A percentile compares a stretch with the other conserved stretches of the same genome.
Conservation (phyloP, 73 alveolate genomes). For the Durusdinium trenchii region DNA sequence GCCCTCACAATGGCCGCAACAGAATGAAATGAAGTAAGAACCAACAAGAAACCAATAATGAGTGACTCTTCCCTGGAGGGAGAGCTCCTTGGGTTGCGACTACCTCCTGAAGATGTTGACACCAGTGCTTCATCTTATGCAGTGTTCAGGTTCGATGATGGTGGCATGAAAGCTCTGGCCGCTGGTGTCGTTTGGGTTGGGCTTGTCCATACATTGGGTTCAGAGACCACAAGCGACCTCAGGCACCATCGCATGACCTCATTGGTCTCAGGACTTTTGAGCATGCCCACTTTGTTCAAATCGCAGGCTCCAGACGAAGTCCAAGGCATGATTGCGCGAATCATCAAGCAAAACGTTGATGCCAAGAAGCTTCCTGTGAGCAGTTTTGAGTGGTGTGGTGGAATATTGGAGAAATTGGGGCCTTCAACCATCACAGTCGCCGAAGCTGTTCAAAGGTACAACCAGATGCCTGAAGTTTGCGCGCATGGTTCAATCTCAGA, state of each 20-base stretch:
- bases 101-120: not conserved
- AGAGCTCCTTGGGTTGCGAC: not conserved
- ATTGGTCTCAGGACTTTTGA: not conserved
- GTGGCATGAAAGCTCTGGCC: constrained; percentile 33
- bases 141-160: not conserved
- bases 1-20: too few species aligned
- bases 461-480: not conserved
- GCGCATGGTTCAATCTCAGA: too few species aligned
- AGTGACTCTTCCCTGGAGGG: not conserved
- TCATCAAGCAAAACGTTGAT: constrained; percentile 49
- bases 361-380: constrained; percentile 18
- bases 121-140: too few species aligned
- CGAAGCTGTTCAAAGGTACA: not conserved
- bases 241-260: not conserved
- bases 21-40: too few species aligned
- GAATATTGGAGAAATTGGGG: too few species aligned
- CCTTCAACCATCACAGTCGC: not conserved
- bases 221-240: not conserved
- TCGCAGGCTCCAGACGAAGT: not conserved
- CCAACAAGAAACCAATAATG: too few species aligned
- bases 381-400: too few species aligned
- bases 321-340: not conserved
- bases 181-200: constrained; percentile 19
- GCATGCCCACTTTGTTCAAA: not conserved
- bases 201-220: not conserved